phyloP scores from a whole-genome alignment of 495 filamentous ascomycete genomes.

The Penicillium coprophilum region DNA sequence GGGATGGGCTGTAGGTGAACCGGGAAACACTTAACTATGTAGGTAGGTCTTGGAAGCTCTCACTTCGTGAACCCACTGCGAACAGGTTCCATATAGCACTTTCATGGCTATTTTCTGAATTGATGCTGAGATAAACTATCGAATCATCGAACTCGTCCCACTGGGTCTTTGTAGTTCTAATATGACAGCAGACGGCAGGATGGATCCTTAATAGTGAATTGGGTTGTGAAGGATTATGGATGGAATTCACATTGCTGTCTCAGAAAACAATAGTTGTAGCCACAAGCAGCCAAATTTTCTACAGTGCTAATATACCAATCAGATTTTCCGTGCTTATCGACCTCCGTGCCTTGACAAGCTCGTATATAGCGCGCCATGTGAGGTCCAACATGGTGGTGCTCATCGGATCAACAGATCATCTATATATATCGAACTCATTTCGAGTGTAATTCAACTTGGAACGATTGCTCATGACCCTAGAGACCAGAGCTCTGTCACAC shows the following conservation, averaged over 20 bases:
- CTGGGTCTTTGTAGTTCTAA: neutral
- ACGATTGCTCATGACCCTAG: no score
- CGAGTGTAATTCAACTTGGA: no score
- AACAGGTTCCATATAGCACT: neutral
- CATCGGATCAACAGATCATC: neutral
- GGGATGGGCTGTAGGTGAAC: neutral
- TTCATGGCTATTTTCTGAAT: neutral
- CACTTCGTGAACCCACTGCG: neutral
- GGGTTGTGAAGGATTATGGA: no score
- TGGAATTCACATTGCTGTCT: neutral
- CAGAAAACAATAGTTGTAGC: neutral
- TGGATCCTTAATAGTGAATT: neutral
- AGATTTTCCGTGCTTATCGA: neutral
- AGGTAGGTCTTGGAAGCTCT: neutral
- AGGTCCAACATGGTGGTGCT: neutral
- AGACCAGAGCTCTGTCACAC: no score
- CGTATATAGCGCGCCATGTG: neutral
- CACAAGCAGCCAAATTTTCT: neutral
- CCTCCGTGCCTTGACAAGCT: neutral
- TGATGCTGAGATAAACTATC: neutral
- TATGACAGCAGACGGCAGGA: neutral
- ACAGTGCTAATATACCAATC: neutral
- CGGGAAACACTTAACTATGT: no score
- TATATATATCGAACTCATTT: neutral
- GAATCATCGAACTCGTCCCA: neutral